These are phyloP conservation scores for Neonectria magnoliae DNA, from an alignment of 2,329 filamentous ascomycete genomes.

Conservation along the genomic window DNA sequence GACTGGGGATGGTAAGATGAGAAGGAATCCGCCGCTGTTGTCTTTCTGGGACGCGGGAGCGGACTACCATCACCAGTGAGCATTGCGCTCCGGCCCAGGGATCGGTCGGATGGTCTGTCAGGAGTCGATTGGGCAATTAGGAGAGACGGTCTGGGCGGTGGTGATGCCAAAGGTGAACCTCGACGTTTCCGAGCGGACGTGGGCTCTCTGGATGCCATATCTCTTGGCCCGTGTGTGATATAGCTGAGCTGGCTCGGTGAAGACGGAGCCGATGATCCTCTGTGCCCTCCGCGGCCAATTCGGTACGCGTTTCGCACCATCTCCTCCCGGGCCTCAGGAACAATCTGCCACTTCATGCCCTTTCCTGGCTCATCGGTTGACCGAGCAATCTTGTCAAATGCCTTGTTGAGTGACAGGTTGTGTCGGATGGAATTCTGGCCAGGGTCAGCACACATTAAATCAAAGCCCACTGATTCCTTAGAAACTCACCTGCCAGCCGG, in stretches of 20 bases:
- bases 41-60: slow-evolving; percentile 65
- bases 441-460: slow-evolving; percentile 25
- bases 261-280: slow-evolving; percentile 76
- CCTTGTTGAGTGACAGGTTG: slow-evolving; percentile 93
- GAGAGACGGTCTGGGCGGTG: slow-evolving; percentile 61
- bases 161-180: slow-evolving; percentile 65
- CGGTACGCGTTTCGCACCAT: slow-evolving; percentile 80
- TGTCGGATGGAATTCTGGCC: slow-evolving; percentile 91
- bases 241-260: slow-evolving; percentile 71
- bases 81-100: slow-evolving; percentile 48
- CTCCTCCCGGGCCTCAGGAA: slow-evolving; percentile 83
- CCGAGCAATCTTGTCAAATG: slow-evolving; percentile 91
- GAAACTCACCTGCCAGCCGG: slow-evolving; percentile 86
- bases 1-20: slow-evolving; percentile 66
- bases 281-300: slow-evolving; percentile 70
- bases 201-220: slow-evolving; percentile 63
- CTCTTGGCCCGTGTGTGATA: slow-evolving; percentile 67
- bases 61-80: slow-evolving; percentile 69
- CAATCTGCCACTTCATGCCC: slow-evolving; percentile 99
- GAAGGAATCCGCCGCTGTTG: slow-evolving; percentile 55
- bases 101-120: slow-evolving; percentile 59
- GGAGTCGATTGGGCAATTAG: slow-evolving; percentile 67
- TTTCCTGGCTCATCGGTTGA: slow-evolving; percentile 96
- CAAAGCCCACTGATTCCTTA: neutral
- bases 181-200: slow-evolving; percentile 66